These are phyloP conservation scores for Tritrichomonas foetus DNA, from an alignment of 208 protist genomes.

Conservation along the genomic window DNA sequence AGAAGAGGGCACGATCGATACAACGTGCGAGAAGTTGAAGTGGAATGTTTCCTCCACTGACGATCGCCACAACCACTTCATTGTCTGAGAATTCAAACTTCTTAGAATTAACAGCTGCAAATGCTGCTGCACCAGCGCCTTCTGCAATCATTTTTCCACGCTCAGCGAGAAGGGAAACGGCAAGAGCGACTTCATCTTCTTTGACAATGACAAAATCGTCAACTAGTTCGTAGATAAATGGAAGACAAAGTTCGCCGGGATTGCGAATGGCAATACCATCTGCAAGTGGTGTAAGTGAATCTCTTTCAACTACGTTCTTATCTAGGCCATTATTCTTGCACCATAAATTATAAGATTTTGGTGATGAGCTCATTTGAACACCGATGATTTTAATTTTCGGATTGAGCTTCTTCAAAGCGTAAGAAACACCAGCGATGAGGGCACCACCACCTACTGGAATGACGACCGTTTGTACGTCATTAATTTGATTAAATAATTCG, in stretches of 20 bases:
- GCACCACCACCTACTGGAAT: slow-evolving; percentile 38
- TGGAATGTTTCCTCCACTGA: slow-evolving; percentile 9
- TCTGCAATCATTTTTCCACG: not conserved
- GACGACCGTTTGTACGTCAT: not conserved
- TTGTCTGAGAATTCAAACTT: not conserved
- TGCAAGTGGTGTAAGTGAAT: slow-evolving; percentile 6
- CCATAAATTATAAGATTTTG: not conserved
- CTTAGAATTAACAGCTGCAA: slow-evolving; percentile 7
- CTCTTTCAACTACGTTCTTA: not conserved
- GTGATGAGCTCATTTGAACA: not conserved
- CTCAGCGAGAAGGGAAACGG: not conserved
- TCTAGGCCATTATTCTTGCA: not conserved
- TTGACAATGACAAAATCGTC: slow-evolving; percentile 11
- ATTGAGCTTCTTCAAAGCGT: not conserved
- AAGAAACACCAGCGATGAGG: not conserved
- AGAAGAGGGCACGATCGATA: slow-evolving; percentile 16
- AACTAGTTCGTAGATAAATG: not conserved
- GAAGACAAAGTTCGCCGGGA: not conserved
- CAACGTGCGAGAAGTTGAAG: not conserved
- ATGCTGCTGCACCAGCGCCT: slow-evolving; percentile 9
- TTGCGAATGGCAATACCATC: slow-evolving; percentile 15
- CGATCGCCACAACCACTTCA: not conserved
- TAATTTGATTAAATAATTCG: not conserved
- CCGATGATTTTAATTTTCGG: not conserved
- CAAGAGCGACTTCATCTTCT: slow-evolving; percentile 22